Percentiles rank a stretch among this genome's conserved stretches.
phyloP scores from a whole-genome alignment of 345 rosid species.

The Melaleuca quinquenervia region DNA sequence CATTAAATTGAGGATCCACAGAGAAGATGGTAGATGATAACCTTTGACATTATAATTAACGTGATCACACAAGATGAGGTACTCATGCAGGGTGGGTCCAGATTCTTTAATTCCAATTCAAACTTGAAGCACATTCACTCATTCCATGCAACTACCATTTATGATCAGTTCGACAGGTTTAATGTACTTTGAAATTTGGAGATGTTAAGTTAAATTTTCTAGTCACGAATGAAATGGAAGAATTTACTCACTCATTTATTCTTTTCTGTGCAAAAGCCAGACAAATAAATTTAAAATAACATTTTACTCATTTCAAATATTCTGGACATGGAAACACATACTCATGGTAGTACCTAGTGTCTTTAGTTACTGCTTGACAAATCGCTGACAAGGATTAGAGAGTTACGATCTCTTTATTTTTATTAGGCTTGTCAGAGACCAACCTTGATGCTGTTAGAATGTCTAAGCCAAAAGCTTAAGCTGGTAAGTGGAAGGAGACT shows the following conservation, averaged over 20 bases:
- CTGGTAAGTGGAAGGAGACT: background rate
- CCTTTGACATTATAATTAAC: background rate
- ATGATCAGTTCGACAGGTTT: background rate
- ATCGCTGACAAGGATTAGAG: background rate
- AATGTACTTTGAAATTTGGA: background rate
- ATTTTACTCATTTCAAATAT: background rate
- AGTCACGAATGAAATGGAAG: background rate
- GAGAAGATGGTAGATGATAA: background rate
- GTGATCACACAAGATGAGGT: background rate
- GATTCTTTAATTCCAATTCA: background rate
- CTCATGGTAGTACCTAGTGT: background rate
- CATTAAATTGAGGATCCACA: conserved; percentile 10
- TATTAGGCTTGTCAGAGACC: background rate
- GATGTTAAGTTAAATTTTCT: background rate
- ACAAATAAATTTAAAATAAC: background rate
- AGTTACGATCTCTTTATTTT: background rate
- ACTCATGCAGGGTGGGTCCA: background rate
- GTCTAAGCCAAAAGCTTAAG: background rate
- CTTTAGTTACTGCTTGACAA: background rate
- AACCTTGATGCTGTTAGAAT: background rate
- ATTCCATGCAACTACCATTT: background rate
- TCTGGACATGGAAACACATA: background rate
- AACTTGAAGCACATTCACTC: background rate
- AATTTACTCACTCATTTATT: background rate
- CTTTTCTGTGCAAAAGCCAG: background rate